Evolutionary conservation across 192 early-diverging fungal genomes (phyloP).

Genomic region (Coemansia sp.): DNA sequence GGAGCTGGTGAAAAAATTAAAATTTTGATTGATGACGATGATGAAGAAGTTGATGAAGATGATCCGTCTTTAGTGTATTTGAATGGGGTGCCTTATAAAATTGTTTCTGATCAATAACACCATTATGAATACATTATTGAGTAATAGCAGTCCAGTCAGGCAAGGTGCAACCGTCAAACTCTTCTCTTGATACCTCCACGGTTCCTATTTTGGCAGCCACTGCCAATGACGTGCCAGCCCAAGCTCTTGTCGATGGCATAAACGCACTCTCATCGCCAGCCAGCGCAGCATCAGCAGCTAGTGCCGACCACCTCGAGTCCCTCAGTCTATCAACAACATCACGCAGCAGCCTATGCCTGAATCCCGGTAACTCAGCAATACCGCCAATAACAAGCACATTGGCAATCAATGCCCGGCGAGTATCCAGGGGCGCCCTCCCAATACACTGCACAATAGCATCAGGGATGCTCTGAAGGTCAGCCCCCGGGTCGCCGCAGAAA

Average conservation of each 20-base stretch:
- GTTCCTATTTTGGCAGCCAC: slow-evolving; percentile 73
- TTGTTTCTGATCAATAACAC: too few species aligned
- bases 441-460: slow-evolving; percentile 59
- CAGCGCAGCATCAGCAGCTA: slow-evolving; percentile 57
- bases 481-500: slow-evolving; percentile 68
- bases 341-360: slow-evolving; percentile 60
- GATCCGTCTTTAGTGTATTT: too few species aligned
- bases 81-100: too few species aligned
- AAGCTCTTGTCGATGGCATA: slow-evolving; percentile 64
- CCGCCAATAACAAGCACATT: slow-evolving; percentile 77
- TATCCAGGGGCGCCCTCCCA: slow-evolving; percentile 63
- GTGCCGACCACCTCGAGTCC: slow-evolving; percentile 51
- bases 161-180: slow-evolving; percentile 60
- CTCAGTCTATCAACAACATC: slow-evolving; percentile 59
- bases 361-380: slow-evolving; percentile 70
- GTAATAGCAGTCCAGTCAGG: slow-evolving; percentile 61
- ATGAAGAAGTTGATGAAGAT: too few species aligned
- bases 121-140: too few species aligned
- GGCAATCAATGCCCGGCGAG: slow-evolving; percentile 62
- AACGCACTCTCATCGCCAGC: slow-evolving; percentile 58
- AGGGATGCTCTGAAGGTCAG: slow-evolving; percentile 61
- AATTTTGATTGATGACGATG: too few species aligned
- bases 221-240: slow-evolving; percentile 82
- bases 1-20: too few species aligned
- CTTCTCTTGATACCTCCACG: slow-evolving; percentile 63